Conservation (phyloP, 2,329 filamentous ascomycete species). For the Aspergillus fischeri region DNA sequence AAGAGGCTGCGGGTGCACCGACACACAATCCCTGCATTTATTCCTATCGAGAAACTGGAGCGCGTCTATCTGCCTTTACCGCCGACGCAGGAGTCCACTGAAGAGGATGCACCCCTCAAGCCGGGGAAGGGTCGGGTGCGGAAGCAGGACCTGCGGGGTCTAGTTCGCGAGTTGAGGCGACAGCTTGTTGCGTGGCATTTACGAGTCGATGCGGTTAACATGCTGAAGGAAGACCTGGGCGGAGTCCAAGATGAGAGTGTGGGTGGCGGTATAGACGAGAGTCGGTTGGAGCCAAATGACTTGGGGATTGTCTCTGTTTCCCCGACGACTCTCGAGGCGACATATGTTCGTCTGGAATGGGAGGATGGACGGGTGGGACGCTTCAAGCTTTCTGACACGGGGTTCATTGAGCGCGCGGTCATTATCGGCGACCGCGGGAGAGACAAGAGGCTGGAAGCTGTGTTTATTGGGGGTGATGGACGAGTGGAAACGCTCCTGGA, state of each 20-base stretch:
- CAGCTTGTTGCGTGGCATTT: constrained; percentile 42
- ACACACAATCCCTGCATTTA: constrained; percentile 45
- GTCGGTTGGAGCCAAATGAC: constrained; percentile 13
- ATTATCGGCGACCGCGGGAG: constrained; percentile 39
- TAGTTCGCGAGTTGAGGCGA: constrained; percentile 37
- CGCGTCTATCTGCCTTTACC: constrained; percentile 20
- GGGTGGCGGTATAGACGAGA: constrained; percentile 5
- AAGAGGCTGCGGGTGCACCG: constrained; percentile 32
- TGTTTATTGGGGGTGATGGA: constrained; percentile 32
- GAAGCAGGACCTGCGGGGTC: constrained; percentile 34
- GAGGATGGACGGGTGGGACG: constrained; percentile 41
- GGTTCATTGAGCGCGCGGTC: constrained; percentile 39
- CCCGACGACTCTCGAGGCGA: constrained; percentile 35
- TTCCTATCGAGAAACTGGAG: constrained; percentile 38
- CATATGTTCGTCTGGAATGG: constrained; percentile 43
- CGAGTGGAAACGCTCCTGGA: constrained; percentile 33
- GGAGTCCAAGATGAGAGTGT: constrained; percentile 9
- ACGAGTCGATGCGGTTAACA: constrained; percentile 34
- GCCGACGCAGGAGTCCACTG: constrained; percentile 12
- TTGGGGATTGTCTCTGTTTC: constrained; percentile 34
- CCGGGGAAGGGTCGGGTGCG: constrained; percentile 13
- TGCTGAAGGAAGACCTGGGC: constrained; percentile 31
- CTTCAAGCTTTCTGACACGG: constrained; percentile 40
- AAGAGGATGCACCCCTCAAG: constrained; percentile 13
- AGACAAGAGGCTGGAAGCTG: constrained; percentile 34